phyloP scores from a whole-genome alignment of 768 basidiomycete species.

The Russula compacta region DNA sequence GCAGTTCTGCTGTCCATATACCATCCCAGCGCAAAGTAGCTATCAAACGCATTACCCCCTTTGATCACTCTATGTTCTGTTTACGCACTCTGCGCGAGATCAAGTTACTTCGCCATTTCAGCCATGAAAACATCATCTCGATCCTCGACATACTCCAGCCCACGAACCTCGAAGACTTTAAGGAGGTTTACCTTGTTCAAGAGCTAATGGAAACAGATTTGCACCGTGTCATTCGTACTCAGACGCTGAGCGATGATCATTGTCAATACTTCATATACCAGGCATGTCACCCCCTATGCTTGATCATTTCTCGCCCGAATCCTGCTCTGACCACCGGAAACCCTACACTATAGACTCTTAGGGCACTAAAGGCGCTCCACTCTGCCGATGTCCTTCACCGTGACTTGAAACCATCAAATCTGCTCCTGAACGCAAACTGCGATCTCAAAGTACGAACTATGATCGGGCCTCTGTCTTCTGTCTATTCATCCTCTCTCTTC shows the following conservation, averaged over 20 bases:
- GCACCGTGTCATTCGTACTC: conserved; percentile 93
- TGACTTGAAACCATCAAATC: conserved; percentile 93
- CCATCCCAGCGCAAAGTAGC: conserved; percentile 88
- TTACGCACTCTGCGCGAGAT: conserved; percentile 87
- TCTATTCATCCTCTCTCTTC: background rate
- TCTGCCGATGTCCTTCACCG: conserved; percentile 92
- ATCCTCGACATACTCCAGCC: conserved; percentile 93
- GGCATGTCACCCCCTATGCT: conserved; percentile 30
- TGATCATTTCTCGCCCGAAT: background rate
- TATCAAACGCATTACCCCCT: conserved; percentile 93
- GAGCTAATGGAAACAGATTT: conserved; percentile 93
- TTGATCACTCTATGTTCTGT: conserved; percentile 94
- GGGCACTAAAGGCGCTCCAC: conserved; percentile 91
- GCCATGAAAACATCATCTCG: conserved; percentile 85
- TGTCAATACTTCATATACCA: conserved; percentile 98
- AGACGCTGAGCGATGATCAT: conserved; percentile 90
- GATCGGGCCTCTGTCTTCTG: background rate
- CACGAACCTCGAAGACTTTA: conserved; percentile 60
- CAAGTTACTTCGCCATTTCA: conserved; percentile 84
- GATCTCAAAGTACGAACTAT: conserved; percentile 69
- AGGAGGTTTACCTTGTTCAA: conserved; percentile 69
- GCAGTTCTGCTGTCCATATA: conserved; percentile 70
- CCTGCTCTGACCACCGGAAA: background rate
- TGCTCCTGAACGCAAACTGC: conserved; percentile 92
- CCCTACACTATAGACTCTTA: conserved; percentile 55